Conservation (phyloP, 2,329 filamentous ascomycete genomes). For the Madurella fahalii region DNA sequence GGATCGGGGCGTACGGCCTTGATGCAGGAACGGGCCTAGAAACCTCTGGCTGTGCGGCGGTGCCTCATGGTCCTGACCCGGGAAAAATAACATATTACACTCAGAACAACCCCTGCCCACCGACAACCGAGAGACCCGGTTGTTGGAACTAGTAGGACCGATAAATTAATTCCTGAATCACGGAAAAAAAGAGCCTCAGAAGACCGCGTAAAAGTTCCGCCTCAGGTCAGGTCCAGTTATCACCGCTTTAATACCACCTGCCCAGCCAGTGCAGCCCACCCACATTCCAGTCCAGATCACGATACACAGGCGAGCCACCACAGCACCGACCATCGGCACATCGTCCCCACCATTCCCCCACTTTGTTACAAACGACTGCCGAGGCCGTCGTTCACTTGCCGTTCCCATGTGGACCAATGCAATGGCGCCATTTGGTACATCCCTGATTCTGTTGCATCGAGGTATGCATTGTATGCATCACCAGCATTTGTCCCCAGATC, state of each 20-base stretch:
- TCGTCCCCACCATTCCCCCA: constrained; percentile 9
- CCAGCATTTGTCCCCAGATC: constrained; percentile 3
- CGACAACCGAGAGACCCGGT: constrained; percentile 5
- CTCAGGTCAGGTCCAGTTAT: too few relatives aligned
- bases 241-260: constrained; percentile 16
- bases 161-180: too few relatives aligned
- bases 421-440: constrained; percentile 18
- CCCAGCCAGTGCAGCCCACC: constrained; percentile 6
- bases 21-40: neutral
- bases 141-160: neutral
- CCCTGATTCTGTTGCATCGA: constrained; percentile 15
- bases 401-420: constrained; percentile 8
- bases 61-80: neutral
- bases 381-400: constrained; percentile 10
- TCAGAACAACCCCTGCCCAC: neutral
- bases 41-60: too few relatives aligned
- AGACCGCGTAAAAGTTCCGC: too few relatives aligned
- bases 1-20: neutral
- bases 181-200: too few relatives aligned
- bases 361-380: constrained; percentile 2
- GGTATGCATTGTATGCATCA: constrained; percentile 16
- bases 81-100: neutral
- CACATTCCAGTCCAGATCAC: neutral
- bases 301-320: neutral
- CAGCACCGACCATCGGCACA: constrained; percentile 10